Evolutionary conservation across 768 basidiomycete species (phyloP), one percentile per base, ranked within the genome.

Genomic region (Sarcodon aspratus): DNA sequence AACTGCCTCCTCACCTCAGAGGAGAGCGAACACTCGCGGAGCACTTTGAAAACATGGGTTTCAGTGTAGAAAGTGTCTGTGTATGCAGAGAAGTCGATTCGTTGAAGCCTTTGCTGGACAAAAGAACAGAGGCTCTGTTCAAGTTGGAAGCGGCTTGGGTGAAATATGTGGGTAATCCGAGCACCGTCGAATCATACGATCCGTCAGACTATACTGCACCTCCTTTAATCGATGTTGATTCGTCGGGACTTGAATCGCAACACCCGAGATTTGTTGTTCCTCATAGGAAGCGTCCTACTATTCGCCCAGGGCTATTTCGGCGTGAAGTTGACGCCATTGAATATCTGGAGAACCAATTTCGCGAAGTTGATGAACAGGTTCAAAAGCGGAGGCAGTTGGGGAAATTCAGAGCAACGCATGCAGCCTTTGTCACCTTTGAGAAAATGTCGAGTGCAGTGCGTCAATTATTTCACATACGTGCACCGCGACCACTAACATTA

Each of bases 371-470:
- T 61, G 89, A 93, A 44, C 70, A 75, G 12, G 91, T 98, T 4
- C 81, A 79, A 64, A 80, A 75, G 59, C 73, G 82, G 59, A 71
- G 95, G 42, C 71, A 74, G 55, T 66, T 65, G 4, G 88, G 86
- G 13, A 84, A 77, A 57, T 94, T 90, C 62, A 82, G 76, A 55
- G 74, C 92, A 1, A 90, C 89, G 1, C 80, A 83, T 42, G 77
- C 80, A 32, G 96, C 92, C 0, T 99, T 98, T 59, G 87, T 98
- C 15, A 98, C 96, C 0, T 97, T 99, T 57, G 91, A 96, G 66
- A 90, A 90, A 59, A 89, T 94, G 80, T 86, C 89, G 1, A 85
- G 83, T 56, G 90, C 92, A 21, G 90, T 93, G 61, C 60, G 85
- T 69, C 15, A 13, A 8, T 45, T 21, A 36, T 27, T 42, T 13